A percentile compares a stretch with the other conserved stretches of the same genome.
Conservation (phyloP, 2,329 filamentous ascomycete species). For the Emergomyces africanus region DNA sequence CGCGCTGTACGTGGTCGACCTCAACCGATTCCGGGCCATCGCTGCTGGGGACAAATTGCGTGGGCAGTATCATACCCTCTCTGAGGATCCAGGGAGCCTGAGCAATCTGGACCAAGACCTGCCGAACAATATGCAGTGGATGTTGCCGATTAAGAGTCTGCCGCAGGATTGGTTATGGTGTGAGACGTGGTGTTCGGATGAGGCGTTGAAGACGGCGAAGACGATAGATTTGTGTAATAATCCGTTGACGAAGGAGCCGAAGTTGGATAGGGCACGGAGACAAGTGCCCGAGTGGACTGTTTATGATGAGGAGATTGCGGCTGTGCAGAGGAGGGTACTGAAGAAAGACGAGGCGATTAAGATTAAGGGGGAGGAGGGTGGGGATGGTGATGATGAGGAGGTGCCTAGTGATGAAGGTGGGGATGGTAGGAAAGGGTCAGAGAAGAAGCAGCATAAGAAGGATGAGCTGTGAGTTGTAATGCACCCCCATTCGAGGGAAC, state of each 20-base stretch:
- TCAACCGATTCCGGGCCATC: constrained; percentile 77
- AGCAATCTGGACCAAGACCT: constrained; percentile 92
- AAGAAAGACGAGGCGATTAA: constrained; percentile 11
- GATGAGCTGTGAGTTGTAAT: constrained; percentile 4
- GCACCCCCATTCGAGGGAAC: neutral
- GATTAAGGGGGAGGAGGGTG: no score
- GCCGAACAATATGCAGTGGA: constrained; percentile 95
- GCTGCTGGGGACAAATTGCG: constrained; percentile 84
- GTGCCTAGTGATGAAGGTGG: neutral
- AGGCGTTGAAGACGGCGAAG: constrained; percentile 59
- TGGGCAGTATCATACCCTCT: constrained; percentile 88
- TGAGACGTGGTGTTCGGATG: constrained; percentile 97
- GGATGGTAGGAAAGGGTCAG: neutral
- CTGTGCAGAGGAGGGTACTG: constrained; percentile 39
- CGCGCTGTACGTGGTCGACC: constrained; percentile 90
- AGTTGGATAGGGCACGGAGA: constrained; percentile 75
- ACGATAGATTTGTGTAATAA: constrained; percentile 99
- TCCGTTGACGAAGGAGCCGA: constrained; percentile 93
- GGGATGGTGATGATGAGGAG: neutral
- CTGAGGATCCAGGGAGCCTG: constrained; percentile 71
- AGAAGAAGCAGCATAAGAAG: neutral
- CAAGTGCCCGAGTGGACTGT: constrained; percentile 95
- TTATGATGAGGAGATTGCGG: constrained; percentile 89
- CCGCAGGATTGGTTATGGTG: constrained; percentile 99
- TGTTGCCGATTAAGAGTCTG: constrained; percentile 81